Conservation (phyloP, 352 stramenopile genomes). For the Pythium rishiriense region DNA sequence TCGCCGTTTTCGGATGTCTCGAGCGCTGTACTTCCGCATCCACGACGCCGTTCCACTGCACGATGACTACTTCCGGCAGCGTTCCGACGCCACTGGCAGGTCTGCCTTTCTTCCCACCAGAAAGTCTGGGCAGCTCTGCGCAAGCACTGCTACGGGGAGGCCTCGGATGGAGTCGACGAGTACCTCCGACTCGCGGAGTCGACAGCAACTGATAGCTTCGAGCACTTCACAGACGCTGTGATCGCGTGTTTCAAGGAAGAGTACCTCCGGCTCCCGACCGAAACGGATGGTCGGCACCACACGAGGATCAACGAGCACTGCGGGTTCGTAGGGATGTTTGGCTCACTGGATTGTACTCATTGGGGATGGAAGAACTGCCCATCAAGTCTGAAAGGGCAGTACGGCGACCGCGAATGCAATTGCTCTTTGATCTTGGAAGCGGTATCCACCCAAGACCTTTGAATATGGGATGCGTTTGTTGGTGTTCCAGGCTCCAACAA, state of each 20-base stretch:
- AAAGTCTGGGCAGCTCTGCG: slow-evolving; percentile 25
- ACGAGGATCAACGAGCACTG: slow-evolving; percentile 1
- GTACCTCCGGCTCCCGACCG: slow-evolving; percentile 20
- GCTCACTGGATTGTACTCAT: slow-evolving; percentile 22
- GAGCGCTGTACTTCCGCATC: not conserved
- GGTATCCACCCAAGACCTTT: slow-evolving; percentile 24
- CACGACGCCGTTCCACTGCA: not conserved
- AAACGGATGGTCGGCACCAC: slow-evolving; percentile 16
- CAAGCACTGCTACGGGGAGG: slow-evolving; percentile 21
- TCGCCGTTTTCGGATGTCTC: slow-evolving; percentile 1
- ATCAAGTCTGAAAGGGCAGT: slow-evolving; percentile 13
- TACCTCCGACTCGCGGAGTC: slow-evolving; percentile 9
- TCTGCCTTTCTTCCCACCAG: slow-evolving; percentile 18
- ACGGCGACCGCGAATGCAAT: slow-evolving; percentile 2
- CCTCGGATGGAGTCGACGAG: slow-evolving; percentile 23
- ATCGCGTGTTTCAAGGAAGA: slow-evolving; percentile 13
- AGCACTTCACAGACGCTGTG: slow-evolving; percentile 1
- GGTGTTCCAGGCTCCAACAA: slow-evolving; percentile 34
- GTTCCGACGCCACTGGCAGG: not conserved
- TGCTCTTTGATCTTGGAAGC: slow-evolving; percentile 25
- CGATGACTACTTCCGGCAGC: not conserved
- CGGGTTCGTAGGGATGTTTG: slow-evolving; percentile 22
- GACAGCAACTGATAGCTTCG: not conserved
- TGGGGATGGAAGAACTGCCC: slow-evolving; percentile 24
- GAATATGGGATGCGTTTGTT: slow-evolving; percentile 30